phyloP scores from a whole-genome alignment of 768 basidiomycete genomes.

The Pholiota conissans region DNA sequence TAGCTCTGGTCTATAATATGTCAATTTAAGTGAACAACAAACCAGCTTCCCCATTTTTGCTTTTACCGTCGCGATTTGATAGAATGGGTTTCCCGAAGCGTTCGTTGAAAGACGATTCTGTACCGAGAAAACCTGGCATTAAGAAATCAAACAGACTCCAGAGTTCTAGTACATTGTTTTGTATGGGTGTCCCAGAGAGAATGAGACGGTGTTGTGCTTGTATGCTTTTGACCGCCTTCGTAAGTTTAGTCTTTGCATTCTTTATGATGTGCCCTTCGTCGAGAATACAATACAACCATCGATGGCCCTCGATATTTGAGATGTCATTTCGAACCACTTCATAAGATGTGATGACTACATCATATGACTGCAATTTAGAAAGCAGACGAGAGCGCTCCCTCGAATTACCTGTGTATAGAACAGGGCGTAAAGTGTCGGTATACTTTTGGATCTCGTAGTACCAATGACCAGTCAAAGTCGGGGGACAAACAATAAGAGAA shows the following conservation, averaged over 20 bases:
- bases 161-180: slow-evolving; percentile 96
- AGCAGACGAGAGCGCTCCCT: slow-evolving; percentile 76
- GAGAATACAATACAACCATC: slow-evolving; percentile 95
- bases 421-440: slow-evolving; percentile 75
- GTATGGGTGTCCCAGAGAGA: slow-evolving; percentile 96
- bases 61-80: slow-evolving; percentile 92
- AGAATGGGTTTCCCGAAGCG: slow-evolving; percentile 95
- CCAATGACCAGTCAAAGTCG: slow-evolving; percentile 98
- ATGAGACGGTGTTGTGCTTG: slow-evolving; percentile 92
- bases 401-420: slow-evolving; percentile 88
- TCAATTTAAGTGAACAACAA: slow-evolving; percentile 24
- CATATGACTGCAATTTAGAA: slow-evolving; percentile 64
- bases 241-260: slow-evolving; percentile 97
- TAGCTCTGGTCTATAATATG: neutral
- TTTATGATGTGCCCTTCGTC: slow-evolving; percentile 99
- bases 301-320: slow-evolving; percentile 62
- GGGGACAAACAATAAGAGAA: slow-evolving; percentile 94
- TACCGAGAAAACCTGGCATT: slow-evolving; percentile 99
- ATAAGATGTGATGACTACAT: slow-evolving; percentile 96
- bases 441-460: slow-evolving; percentile 97
- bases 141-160: slow-evolving; percentile 99
- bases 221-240: slow-evolving; percentile 91
- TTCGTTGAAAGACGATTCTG: slow-evolving; percentile 91
- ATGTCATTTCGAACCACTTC: slow-evolving; percentile 98
- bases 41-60: slow-evolving; percentile 95